Evolutionary conservation across 306 rosid genomes (phyloP).

Genomic region (Gillenia trifoliata): DNA sequence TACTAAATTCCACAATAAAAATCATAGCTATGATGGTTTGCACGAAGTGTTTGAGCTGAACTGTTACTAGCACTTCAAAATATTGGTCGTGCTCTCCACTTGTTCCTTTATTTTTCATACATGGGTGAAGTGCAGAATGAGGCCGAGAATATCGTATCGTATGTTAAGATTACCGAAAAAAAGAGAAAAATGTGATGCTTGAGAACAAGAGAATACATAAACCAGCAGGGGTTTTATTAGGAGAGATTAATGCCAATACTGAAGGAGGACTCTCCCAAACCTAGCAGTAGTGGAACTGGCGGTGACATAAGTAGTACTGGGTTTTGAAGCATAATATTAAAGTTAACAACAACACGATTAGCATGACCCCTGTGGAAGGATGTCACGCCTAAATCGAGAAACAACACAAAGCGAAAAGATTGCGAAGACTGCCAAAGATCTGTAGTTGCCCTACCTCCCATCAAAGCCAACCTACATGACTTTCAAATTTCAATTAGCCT

Average conservation of each 20-base stretch:
- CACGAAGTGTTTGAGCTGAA: no score
- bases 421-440: slow-evolving; percentile 26
- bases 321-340: neutral
- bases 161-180: neutral
- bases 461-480: neutral
- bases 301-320: neutral
- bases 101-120: neutral
- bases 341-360: neutral
- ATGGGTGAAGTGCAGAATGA: neutral
- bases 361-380: no score
- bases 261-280: neutral
- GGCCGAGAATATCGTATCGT: accelerated
- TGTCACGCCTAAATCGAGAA: no score
- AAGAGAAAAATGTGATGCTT: neutral
- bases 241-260: neutral
- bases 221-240: neutral
- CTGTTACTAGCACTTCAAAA: neutral
- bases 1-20: neutral
- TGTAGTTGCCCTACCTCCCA: slow-evolving; percentile 24
- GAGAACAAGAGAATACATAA: neutral
- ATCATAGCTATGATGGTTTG: neutral
- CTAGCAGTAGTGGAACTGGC: neutral
- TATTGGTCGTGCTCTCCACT: neutral
- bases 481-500: neutral
- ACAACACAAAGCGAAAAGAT: neutral